Evolutionary conservation across 805 yeast genomes (phyloP), one percentile per base, ranked within the genome.

Genomic region (Kregervanrija delftensis): DNA sequence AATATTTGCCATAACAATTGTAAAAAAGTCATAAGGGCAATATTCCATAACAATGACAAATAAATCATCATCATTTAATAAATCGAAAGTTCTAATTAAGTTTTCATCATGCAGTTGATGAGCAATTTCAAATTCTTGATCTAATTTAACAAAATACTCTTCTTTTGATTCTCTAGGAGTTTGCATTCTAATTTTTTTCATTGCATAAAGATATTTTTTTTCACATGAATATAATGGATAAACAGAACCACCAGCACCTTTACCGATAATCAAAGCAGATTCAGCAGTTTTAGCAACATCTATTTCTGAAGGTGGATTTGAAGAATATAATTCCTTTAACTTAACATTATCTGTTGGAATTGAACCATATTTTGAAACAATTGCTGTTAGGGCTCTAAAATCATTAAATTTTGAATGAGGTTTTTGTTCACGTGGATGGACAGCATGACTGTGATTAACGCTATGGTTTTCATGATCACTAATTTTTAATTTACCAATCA

Each of bases 211-310:
- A 48, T 76, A 73, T 33, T 47, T 51, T 17, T 77, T 74, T 51
- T 81, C 81, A 0, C 74, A 61, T 30, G 76, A 71, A 42, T 84
- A 74, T 47, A 78, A 77, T 47, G 89, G 83, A 43, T 84, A 76
- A n/a, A 90, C 98, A 0, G 93, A 83, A 2, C 98, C 97, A 17
- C 95, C 90, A 1, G 97, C 97, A 11, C 98, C 98, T 46, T 90
- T 80, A 16, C 98, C 98, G 28, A 50, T 46, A 5, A 50, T 42
- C 9, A 50, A 33, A n/a, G 53, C 53, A 22, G 41, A 35, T 3
- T 43, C 39, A 9, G 41, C 47, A 9, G 28, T n/a, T 28, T 33
- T 46, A 5, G 53, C 46, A 16, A 35, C 40, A 4, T 33, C 32
- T 3, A 47, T 37, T 11, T 35, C 39, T 6, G 11, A 22, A 6